Base-by-base conservation (phyloP, 495 filamentous ascomycete genomes). In the Darksidea phi region DNA sequence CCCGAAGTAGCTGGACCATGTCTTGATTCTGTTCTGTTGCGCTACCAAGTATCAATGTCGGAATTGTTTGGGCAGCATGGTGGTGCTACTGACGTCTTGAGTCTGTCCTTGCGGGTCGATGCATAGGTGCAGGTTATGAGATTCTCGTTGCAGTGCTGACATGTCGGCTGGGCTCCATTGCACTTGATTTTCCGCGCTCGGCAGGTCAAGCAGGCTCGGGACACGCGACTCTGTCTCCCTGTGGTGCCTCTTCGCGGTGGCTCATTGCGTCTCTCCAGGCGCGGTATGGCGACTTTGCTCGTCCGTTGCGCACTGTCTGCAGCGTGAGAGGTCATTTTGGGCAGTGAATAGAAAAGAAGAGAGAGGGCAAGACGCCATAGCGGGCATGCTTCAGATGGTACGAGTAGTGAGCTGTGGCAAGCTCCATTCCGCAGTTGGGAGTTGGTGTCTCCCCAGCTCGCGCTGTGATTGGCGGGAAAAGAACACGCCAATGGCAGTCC, bases 141-240 rank as follows among this genome's bases (percentile, higher is more conserved):
- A 28, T 77, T 77, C 45, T 81, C 78, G 42, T 73, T 66, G 59
- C 84, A 86, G 56, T 84, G 81, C 36, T 77, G 73, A 54, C 84
- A 86, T 3, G 71, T 75, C 47, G 80, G 80, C 58, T 76, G 76
- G 17, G 77, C 79, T 20, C 82, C 83, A 34, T 79, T 79, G 64
- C 82, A 85, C 67, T 83, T 86, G 43, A 81, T 80, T 67, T 86
- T 86, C 21, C 71, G 58, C 59, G 61, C 55, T 15, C 73, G 61
- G 53, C 73, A 75, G n/a, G 28, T 53, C 25, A 68, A 57, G 54
- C 73, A 75, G 3, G 73, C 73, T 24, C 54, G 49, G 10, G 28
- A 32, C 28, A 32, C 23, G 41, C 24, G 7, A 57, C 54, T 36
- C 59, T 59, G 24, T 26, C 25, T 63, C 10, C 15, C 25, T 23